Percentiles rank a stretch among this genome's conserved stretches.
phyloP scores from a whole-genome alignment of 805 yeast species.

The Scheffersomyces coipomensis region DNA sequence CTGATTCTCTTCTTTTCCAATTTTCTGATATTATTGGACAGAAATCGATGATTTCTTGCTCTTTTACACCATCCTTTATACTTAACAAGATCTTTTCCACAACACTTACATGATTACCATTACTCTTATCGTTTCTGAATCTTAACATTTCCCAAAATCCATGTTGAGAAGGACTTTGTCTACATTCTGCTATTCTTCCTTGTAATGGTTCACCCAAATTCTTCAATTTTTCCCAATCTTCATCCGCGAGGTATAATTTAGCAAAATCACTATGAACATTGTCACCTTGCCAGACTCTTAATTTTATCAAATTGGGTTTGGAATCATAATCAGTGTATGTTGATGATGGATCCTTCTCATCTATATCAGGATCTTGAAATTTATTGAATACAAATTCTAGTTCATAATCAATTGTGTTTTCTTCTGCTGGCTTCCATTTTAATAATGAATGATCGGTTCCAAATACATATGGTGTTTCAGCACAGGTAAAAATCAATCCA shows the following conservation, averaged over 20 bases:
- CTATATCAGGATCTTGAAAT: conserved; percentile 61
- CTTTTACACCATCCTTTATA: conserved; percentile 81
- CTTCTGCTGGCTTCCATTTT: conserved; percentile 98
- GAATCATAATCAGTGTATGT: conserved; percentile 80
- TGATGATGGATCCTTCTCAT: conserved; percentile 64
- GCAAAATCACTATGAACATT: conserved; percentile 63
- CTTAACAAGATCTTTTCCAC: conserved; percentile 81
- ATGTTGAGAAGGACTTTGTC: conserved; percentile 52
- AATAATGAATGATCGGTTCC: conserved; percentile 86
- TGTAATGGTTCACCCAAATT: conserved; percentile 74
- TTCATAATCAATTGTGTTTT: conserved; percentile 89
- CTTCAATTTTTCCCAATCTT: conserved; percentile 81
- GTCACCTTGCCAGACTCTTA: conserved; percentile 79
- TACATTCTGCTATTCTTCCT: conserved; percentile 85
- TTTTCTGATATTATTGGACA: conserved; percentile 54
- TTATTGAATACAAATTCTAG: conserved; percentile 59
- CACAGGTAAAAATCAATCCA: conserved; percentile 91
- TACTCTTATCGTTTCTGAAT: conserved; percentile 88
- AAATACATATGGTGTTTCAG: conserved; percentile 78
- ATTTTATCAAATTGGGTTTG: conserved; percentile 60
- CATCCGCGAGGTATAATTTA: conserved; percentile 58
- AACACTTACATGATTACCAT: conserved; percentile 81
- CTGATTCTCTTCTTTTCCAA: conserved; percentile 61
- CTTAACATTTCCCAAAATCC: conserved; percentile 82
- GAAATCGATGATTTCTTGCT: conserved; percentile 66